Conservation (phyloP, 768 basidiomycete species). For the Collybiopsis confluens region DNA sequence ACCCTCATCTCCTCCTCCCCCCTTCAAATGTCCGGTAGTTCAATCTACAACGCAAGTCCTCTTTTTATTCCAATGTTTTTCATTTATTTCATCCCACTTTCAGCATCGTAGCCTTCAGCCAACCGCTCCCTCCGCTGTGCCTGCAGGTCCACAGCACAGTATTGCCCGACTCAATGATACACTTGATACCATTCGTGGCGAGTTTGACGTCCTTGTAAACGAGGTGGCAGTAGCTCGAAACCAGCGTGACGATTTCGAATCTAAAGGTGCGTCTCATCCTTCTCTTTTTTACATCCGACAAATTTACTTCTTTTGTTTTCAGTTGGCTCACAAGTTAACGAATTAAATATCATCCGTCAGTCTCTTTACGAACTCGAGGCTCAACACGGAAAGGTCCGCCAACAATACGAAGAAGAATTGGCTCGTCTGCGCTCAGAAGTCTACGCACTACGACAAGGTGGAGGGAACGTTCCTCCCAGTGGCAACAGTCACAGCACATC, state of each 20-base stretch:
- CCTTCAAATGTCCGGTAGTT: slow-evolving; percentile 4
- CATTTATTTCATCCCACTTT: slow-evolving; percentile 6
- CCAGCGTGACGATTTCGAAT: slow-evolving; percentile 88
- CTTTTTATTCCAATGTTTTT: neutral
- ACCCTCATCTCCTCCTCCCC: neutral
- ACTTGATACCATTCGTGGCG: slow-evolving; percentile 76
- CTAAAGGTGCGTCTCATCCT: slow-evolving; percentile 59
- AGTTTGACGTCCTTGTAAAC: slow-evolving; percentile 72
- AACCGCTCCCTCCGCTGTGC: slow-evolving; percentile 39
- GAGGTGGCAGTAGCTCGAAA: slow-evolving; percentile 66
- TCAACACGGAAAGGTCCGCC: slow-evolving; percentile 80
- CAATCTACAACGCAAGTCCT: slow-evolving; percentile 6
- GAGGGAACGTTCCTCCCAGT: slow-evolving; percentile 26
- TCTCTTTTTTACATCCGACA: slow-evolving; percentile 3
- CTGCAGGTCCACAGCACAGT: slow-evolving; percentile 30
- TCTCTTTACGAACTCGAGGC: slow-evolving; percentile 89
- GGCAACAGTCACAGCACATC: slow-evolving; percentile 26
- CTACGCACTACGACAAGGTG: slow-evolving; percentile 42
- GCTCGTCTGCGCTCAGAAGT: slow-evolving; percentile 66
- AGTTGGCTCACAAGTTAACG: slow-evolving; percentile 84
- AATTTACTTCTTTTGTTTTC: slow-evolving; percentile 9
- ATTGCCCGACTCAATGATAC: slow-evolving; percentile 65
- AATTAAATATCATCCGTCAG: slow-evolving; percentile 85
- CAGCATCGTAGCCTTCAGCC: slow-evolving; percentile 56
- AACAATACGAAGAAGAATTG: slow-evolving; percentile 86